These are phyloP conservation scores for Pistacia integerrima DNA, from an alignment of 345 rosid genomes.

Conservation along the genomic window DNA sequence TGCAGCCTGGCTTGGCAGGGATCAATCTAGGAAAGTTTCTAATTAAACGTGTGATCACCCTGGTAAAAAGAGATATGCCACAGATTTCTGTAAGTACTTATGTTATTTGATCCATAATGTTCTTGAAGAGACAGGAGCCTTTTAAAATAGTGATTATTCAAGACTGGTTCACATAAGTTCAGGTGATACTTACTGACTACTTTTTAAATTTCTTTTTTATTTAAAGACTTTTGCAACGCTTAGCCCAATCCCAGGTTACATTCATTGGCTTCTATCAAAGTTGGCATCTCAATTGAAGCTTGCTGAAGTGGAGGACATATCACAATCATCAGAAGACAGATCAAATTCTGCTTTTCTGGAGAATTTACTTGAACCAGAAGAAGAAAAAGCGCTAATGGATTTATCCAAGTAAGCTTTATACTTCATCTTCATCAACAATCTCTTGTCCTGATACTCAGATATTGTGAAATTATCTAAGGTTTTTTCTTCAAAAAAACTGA, in stretches of 20 bases:
- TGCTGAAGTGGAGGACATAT: constrained; percentile 42
- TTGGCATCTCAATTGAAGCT: constrained; percentile 76
- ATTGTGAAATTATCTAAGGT: background rate
- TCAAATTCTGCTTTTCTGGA: constrained; percentile 65
- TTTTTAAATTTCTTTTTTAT: constrained; percentile 13
- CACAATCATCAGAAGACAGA: constrained; percentile 36
- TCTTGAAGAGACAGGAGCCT: background rate
- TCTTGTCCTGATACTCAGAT: background rate
- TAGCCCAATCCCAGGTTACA: constrained; percentile 91
- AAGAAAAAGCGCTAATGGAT: constrained; percentile 72
- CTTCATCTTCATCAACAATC: background rate
- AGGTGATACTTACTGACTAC: constrained; percentile 7
- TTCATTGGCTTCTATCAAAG: constrained; percentile 86
- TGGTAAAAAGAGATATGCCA: constrained; percentile 92
- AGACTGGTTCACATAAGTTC: background rate
- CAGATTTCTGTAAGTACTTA: constrained; percentile 71
- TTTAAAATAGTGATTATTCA: background rate
- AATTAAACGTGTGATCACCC: constrained; percentile 82
- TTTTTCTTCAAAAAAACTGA: background rate
- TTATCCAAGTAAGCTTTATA: constrained; percentile 50
- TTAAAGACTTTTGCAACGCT: constrained; percentile 83
- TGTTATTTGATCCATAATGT: background rate
- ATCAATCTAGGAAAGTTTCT: constrained; percentile 95
- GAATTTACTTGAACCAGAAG: constrained; percentile 74
- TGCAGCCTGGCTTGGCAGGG: constrained; percentile 96